Evolutionary conservation across 495 filamentous ascomycete species (phyloP).

Genomic region (Aspergillus bridgeri): DNA sequence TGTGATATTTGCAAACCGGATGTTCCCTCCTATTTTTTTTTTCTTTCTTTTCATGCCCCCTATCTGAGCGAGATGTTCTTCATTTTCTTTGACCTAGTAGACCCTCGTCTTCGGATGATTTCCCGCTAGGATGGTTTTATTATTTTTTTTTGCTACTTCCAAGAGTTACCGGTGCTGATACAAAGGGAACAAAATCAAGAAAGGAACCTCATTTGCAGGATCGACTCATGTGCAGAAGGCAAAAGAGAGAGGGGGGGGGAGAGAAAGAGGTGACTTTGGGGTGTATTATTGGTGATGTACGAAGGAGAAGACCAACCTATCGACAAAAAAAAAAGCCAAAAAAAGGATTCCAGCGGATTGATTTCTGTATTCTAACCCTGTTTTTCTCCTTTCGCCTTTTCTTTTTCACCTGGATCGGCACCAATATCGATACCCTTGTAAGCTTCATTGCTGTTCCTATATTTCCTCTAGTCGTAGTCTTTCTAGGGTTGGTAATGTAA

Average conservation of each 20-base stretch:
- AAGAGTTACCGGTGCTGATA: conserved; percentile 4
- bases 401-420: conserved; percentile 25
- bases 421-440: conserved; percentile 46
- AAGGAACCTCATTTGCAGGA: neutral
- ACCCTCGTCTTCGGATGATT: neutral
- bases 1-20: conserved; percentile 16
- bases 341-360: conserved; percentile 14
- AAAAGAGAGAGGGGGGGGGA: conserved; percentile 6
- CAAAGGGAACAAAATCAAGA: neutral
- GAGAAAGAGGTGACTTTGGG: neutral
- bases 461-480: neutral
- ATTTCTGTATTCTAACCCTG: conserved; percentile 17
- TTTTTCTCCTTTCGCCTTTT: conserved; percentile 16
- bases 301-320: neutral
- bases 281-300: no score
- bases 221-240: neutral
- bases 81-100: conserved; percentile 8
- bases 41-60: neutral
- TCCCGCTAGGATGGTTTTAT: conserved; percentile 1
- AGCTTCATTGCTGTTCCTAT: conserved; percentile 20
- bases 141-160: neutral
- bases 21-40: conserved; percentile 2
- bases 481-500: neutral
- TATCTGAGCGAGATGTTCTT: conserved; percentile 14
- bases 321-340: conserved; percentile 18